A percentile compares a stretch with the other conserved stretches of the same genome.
These are phyloP conservation scores for Xylariaceae sp. DNA, from an alignment of 2,329 filamentous ascomycete species.

Conservation along the genomic window DNA sequence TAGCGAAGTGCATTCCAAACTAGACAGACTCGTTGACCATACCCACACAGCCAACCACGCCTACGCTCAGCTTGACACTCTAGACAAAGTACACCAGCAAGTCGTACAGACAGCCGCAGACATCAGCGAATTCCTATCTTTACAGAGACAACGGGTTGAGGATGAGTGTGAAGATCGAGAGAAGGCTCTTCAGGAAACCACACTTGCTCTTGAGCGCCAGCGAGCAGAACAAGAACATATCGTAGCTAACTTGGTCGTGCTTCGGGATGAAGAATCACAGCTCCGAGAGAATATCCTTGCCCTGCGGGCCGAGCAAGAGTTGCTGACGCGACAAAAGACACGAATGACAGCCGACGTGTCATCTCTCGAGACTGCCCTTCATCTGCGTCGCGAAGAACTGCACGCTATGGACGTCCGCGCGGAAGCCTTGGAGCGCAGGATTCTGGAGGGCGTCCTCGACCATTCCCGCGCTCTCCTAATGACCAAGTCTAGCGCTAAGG, in stretches of 20 bases:
- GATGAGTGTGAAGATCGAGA: constrained; percentile 77
- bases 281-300: constrained; percentile 53
- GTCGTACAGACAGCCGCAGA: constrained; percentile 80
- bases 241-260: constrained; percentile 49
- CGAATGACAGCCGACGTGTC: constrained; percentile 81
- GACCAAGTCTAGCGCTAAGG: constrained; percentile 53
- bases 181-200: constrained; percentile 74
- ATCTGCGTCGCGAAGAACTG: constrained; percentile 85
- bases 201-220: constrained; percentile 71
- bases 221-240: constrained; percentile 57
- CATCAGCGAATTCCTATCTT: constrained; percentile 74
- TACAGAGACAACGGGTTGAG: constrained; percentile 68
- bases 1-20: constrained; percentile 31
- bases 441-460: constrained; percentile 92
- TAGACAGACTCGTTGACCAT: constrained; percentile 57
- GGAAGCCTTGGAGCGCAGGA: constrained; percentile 83
- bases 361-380: constrained; percentile 83
- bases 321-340: constrained; percentile 71
- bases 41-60: constrained; percentile 64
- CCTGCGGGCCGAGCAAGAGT: constrained; percentile 67
- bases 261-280: constrained; percentile 50
- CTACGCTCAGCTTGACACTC: constrained; percentile 69
- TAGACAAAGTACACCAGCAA: constrained; percentile 85
- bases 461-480: constrained; percentile 90
- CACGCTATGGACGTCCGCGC: constrained; percentile 86